phyloP scores from a whole-genome alignment of 768 basidiomycete genomes.

The Termitomyces sp. region DNA sequence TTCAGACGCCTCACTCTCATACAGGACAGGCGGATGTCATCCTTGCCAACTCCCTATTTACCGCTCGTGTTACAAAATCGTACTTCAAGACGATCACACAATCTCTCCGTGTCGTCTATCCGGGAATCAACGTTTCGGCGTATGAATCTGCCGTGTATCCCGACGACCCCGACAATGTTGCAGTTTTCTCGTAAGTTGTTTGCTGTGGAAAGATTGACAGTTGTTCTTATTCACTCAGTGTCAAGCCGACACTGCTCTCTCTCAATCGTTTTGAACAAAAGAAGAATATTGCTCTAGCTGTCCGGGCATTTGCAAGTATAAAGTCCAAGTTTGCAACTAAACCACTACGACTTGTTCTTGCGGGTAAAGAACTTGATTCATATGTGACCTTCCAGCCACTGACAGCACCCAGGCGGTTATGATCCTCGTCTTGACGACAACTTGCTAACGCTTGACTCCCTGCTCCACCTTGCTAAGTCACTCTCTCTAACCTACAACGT shows the following conservation, averaged over 20 bases:
- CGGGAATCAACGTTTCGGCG: conserved; percentile 80
- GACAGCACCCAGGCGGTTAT: conserved; percentile 64
- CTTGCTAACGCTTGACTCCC: conserved; percentile 54
- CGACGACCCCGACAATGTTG: conserved; percentile 44
- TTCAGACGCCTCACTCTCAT: conserved; percentile 3
- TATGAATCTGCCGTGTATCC: conserved; percentile 49
- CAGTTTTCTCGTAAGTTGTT: conserved; percentile 52
- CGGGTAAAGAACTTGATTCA: conserved; percentile 41
- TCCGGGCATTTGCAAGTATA: conserved; percentile 69
- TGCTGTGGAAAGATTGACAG: background rate
- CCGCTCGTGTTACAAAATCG: conserved; percentile 69
- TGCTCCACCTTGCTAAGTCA: conserved; percentile 54
- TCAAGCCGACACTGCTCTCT: conserved; percentile 74
- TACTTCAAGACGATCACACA: conserved; percentile 67
- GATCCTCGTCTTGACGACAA: conserved; percentile 88
- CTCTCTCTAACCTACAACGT: conserved; percentile 56
- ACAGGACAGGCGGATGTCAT: conserved; percentile 86
- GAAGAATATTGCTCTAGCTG: conserved; percentile 83
- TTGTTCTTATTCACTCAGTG: conserved; percentile 19
- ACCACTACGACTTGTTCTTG: conserved; percentile 68
- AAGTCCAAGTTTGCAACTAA: conserved; percentile 23
- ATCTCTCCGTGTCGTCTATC: conserved; percentile 82
- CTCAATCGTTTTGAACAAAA: conserved; percentile 95
- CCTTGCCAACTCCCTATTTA: conserved; percentile 89
- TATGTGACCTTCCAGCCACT: background rate